Evolutionary conservation across 139 green algal species (phyloP).

Genomic region (Closterium sp.): DNA sequence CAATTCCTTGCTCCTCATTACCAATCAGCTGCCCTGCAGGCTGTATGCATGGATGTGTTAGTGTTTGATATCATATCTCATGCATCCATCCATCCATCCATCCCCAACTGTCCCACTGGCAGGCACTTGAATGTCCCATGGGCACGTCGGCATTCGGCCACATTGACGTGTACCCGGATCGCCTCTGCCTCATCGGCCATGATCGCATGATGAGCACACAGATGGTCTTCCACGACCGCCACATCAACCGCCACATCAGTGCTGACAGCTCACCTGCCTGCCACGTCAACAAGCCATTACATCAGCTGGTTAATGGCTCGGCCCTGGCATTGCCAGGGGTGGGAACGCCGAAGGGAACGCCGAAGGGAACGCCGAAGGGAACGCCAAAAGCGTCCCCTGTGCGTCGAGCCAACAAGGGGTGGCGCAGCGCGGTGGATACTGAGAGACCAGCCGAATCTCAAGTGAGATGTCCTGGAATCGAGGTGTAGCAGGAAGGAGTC

Average conservation of each 20-base stretch:
- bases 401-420: too few relatives aligned
- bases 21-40: background rate
- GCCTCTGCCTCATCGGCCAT: conserved; percentile 13
- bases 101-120: background rate
- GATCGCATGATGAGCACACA: conserved; percentile 13
- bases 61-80: background rate
- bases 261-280: background rate
- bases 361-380: background rate
- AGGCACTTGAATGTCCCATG: conserved; percentile 48
- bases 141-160: conserved; percentile 40
- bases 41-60: background rate
- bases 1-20: background rate
- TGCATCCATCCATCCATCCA: background rate
- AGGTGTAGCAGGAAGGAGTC: too few relatives aligned
- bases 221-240: conserved; percentile 28
- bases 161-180: conserved; percentile 48
- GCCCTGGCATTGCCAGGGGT: background rate
- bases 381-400: background rate
- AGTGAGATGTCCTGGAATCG: too few relatives aligned
- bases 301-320: background rate
- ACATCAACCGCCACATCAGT: background rate
- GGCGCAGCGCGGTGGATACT: too few relatives aligned
- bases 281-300: background rate
- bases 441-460: too few relatives aligned
- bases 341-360: background rate